Evolutionary conservation across 176 grass and related monocot genomes (phyloP), one percentile per base, ranked within the genome.

Genomic region (Phragmites australis): DNA sequence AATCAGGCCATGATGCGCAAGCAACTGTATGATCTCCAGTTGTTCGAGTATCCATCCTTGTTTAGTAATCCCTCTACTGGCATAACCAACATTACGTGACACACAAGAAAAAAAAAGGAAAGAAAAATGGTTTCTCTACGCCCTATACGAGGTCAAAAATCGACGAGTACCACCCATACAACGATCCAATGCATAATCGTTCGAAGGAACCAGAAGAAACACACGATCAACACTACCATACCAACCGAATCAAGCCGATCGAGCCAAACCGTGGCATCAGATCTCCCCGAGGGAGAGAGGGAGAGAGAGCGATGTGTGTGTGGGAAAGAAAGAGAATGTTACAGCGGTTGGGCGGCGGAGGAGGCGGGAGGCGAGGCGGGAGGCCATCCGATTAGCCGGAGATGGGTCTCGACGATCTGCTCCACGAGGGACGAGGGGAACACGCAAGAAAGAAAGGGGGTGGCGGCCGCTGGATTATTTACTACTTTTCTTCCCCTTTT

Each of bases 351-450:
- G 71, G 65, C 82, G 81, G 70, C 90, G 90, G 46, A 54, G 55
- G 45, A 86, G 84, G 71, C 81, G 81, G 22, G 77, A 26, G 51
- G 83, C 84, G 32, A 93, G 64, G 62, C 81, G 70, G 18, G 84
- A 93, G n/a, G 89, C 91, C 94, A 97, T 97, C 64, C 55, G 64
- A 93, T 93, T 64, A 54, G 64, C 39, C 40, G 84, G 84, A 65
- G 84, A 56, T 49, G 62, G 78, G 1, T 25, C 12, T 30, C 22
- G 64, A 8, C 42, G 63, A 87, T 87, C 71, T 82, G 85, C 63
- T 48, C 49, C 40, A 50, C 55, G 54, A 4, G 49, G 49, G n/a
- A n/a, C 29, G 30, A 52, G 59, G 58, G 58, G 29, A 62, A 34
- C 59, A 18, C 29, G 59, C 29, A 15, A 18, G 47, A 16, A 19